phyloP scores from a whole-genome alignment of 192 early-diverging fungal species.

The Backusella parvicylindrica region DNA sequence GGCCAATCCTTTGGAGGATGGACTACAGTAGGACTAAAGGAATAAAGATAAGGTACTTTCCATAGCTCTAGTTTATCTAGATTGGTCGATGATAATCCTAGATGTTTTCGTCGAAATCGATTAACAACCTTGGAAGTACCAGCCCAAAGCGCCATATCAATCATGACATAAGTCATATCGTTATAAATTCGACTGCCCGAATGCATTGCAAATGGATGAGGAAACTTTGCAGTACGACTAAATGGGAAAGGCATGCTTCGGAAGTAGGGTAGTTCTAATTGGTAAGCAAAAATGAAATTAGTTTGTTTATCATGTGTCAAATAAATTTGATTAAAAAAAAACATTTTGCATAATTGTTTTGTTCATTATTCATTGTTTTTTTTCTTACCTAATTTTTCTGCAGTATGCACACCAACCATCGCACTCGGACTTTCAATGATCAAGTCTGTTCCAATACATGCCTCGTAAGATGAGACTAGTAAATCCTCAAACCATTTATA shows the following conservation, averaged over 20 bases:
- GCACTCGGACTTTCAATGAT: conserved; percentile 63
- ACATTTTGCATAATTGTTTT: not conserved
- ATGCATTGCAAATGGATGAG: conserved; percentile 63
- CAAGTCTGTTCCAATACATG: conserved; percentile 60
- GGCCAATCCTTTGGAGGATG: conserved; percentile 61
- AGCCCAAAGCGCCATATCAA: conserved; percentile 66
- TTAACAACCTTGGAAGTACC: conserved; percentile 56
- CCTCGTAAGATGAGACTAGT: conserved; percentile 47
- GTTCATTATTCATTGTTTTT: not conserved
- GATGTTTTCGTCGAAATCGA: conserved; percentile 46
- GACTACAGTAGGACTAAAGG: conserved; percentile 54
- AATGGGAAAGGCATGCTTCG: conserved; percentile 70
- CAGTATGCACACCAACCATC: conserved; percentile 66
- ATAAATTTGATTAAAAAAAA: not conserved
- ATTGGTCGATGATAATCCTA: conserved; percentile 46
- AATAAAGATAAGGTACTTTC: conserved; percentile 58
- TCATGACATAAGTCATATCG: conserved; percentile 61
- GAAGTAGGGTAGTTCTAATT: conserved; percentile 54
- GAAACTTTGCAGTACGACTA: conserved; percentile 62
- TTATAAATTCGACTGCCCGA: conserved; percentile 49
- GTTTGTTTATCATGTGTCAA: not conserved
- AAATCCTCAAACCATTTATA: conserved; percentile 62
- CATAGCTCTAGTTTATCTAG: conserved; percentile 44
- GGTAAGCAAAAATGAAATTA: not conserved
- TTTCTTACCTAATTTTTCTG: conserved; percentile 46